These are phyloP conservation scores for Zostera marina DNA, from an alignment of 116 monocot species.

Conservation along the genomic window DNA sequence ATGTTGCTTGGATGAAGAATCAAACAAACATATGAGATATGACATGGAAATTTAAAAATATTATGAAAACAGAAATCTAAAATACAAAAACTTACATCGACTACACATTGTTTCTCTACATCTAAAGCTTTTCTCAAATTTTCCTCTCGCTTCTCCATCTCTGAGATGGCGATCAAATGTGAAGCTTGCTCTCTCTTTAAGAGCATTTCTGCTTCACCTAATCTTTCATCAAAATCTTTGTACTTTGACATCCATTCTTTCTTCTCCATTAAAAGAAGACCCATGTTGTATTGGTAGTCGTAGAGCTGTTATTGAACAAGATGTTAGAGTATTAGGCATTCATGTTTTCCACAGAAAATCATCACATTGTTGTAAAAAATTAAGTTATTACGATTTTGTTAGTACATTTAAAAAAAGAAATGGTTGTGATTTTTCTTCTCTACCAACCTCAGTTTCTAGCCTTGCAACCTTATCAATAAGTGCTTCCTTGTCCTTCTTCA, in stretches of 20 bases:
- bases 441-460: conserved; percentile 65
- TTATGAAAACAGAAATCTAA: neutral
- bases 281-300: conserved; percentile 90
- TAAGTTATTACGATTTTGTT: neutral
- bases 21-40: neutral
- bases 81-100: conserved; percentile 35
- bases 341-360: neutral
- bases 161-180: conserved; percentile 45
- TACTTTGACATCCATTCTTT: conserved; percentile 54
- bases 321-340: neutral
- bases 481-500: conserved; percentile 60
- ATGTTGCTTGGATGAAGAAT: too few relatives aligned
- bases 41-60: neutral
- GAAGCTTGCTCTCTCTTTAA: conserved; percentile 57
- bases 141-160: conserved; percentile 65
- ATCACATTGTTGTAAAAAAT: neutral
- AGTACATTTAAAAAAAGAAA: neutral
- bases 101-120: conserved; percentile 71
- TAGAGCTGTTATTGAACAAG: conserved; percentile 35
- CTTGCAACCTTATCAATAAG: conserved; percentile 32
- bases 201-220: conserved; percentile 46
- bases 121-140: conserved; percentile 52
- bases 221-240: conserved; percentile 32
- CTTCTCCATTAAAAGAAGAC: conserved; percentile 86
- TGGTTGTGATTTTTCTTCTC: neutral